Evolutionary conservation across 2,329 filamentous ascomycete species (phyloP).

Genomic region (Penicillium griseofulvum): DNA sequence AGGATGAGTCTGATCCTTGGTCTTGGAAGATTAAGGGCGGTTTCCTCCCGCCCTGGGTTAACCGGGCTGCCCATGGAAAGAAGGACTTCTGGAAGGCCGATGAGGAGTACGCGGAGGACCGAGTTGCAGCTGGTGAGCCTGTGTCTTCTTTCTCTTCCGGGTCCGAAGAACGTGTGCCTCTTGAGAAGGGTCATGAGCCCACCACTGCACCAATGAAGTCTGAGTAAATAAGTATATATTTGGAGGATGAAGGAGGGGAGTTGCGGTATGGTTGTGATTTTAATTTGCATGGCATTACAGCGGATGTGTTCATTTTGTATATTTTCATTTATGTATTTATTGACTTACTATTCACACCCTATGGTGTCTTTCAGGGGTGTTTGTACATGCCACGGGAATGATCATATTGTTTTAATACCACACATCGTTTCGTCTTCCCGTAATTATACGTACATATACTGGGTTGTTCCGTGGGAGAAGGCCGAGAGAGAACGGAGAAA

Average conservation of each 20-base stretch:
- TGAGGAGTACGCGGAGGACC: constrained; percentile 21
- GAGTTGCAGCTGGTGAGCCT: constrained; percentile 5
- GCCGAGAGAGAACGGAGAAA: too few species aligned
- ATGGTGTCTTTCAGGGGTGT: neutral
- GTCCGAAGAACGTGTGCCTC: constrained; percentile 18
- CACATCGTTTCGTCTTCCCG: neutral
- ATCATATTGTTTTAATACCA: neutral
- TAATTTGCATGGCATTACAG: neutral
- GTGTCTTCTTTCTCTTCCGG: constrained; percentile 16
- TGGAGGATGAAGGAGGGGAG: neutral
- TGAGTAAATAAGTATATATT: neutral
- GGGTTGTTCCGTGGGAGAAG: too few species aligned
- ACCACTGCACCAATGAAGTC: neutral
- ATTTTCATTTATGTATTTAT: neutral
- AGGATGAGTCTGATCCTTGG: constrained; percentile 76
- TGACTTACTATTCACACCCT: neutral
- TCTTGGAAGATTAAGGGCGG: constrained; percentile 74
- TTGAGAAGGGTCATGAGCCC: constrained; percentile 12
- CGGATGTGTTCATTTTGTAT: neutral
- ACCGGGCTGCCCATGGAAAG: constrained; percentile 63
- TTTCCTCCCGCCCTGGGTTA: constrained; percentile 71
- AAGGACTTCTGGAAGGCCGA: constrained; percentile 66
- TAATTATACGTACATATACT: too few species aligned
- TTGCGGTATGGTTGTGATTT: neutral
- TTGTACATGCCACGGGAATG: neutral